A percentile compares a stretch with the other conserved stretches of the same genome.
phyloP scores from a whole-genome alignment of 768 basidiomycete species.

The Grammothele lineata region DNA sequence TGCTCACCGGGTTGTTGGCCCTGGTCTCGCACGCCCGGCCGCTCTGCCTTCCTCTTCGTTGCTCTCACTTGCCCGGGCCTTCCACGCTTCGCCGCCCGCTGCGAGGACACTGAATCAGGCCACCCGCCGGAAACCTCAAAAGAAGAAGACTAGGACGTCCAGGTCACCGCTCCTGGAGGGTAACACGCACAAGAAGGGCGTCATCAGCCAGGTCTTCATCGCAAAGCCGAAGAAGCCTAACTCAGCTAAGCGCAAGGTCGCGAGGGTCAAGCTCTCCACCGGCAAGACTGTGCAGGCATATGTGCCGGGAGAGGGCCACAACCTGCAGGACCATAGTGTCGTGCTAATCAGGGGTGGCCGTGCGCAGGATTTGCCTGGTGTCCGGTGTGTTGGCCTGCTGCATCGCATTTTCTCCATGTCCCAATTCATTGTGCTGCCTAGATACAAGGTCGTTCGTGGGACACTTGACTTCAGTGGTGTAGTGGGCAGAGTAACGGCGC shows the following conservation, averaged over 20 bases:
- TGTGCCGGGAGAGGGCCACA: constrained; percentile 96
- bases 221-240: constrained; percentile 96
- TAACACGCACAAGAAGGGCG: constrained; percentile 88
- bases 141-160: constrained; percentile 43
- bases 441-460: constrained; percentile 94
- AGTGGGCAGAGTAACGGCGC: constrained; percentile 69
- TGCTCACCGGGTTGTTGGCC: constrained; percentile 1
- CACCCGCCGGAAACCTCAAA: constrained; percentile 58
- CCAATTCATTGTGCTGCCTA: constrained; percentile 26
- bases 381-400: constrained; percentile 55
- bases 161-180: constrained; percentile 77
- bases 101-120: constrained; percentile 82
- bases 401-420: neutral
- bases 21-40: constrained; percentile 3
- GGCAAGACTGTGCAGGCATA: constrained; percentile 91
- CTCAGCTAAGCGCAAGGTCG: constrained; percentile 96
- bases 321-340: constrained; percentile 95
- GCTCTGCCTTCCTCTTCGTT: constrained; percentile 16
- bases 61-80: constrained; percentile 37
- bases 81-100: constrained; percentile 58
- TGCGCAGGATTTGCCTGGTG: constrained; percentile 97
- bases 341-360: constrained; percentile 93
- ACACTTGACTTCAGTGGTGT: constrained; percentile 90
- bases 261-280: constrained; percentile 85
- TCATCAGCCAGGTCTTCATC: constrained; percentile 77